phyloP scores from a whole-genome alignment of 257 asterid species.

The Solanum peruvianum region DNA sequence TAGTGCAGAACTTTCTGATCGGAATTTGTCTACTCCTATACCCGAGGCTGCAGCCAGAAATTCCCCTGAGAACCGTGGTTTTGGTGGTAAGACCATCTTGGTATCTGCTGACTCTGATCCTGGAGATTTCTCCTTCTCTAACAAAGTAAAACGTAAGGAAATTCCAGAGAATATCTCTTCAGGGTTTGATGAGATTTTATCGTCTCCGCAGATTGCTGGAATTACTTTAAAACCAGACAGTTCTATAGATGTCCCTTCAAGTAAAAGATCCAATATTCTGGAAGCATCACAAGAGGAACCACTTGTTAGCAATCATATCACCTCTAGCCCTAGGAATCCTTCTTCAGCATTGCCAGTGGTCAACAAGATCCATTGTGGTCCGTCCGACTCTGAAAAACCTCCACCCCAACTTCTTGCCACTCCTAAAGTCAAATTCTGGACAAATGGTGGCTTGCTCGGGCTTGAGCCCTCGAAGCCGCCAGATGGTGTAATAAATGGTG shows the following conservation, averaged over 20 bases:
- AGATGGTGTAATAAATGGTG: slow-evolving; percentile 30
- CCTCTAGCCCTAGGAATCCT: slow-evolving; percentile 16
- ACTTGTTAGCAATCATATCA: slow-evolving; percentile 14
- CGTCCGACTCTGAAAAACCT: slow-evolving; percentile 27
- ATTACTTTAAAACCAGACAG: slow-evolving; percentile 14
- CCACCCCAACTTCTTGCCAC: slow-evolving; percentile 39
- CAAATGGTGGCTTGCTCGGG: slow-evolving; percentile 95
- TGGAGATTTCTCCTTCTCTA: neutral
- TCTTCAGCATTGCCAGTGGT: slow-evolving; percentile 8
- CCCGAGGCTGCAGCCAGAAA: neutral
- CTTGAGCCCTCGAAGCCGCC: slow-evolving; percentile 98
- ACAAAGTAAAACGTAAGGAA: neutral
- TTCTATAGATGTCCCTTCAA: slow-evolving; percentile 15
- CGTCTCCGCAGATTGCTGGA: slow-evolving; percentile 26
- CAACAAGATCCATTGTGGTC: slow-evolving; percentile 19
- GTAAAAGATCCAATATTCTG: slow-evolving; percentile 12
- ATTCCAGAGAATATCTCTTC: slow-evolving; percentile 5
- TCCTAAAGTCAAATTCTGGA: slow-evolving; percentile 65
- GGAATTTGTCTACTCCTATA: neutral
- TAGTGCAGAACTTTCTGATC: neutral
- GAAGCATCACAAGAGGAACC: slow-evolving; percentile 23
- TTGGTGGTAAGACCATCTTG: neutral
- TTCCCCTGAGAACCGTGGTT: neutral
- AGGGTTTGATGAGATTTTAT: slow-evolving; percentile 15
- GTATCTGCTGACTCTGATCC: slow-evolving; percentile 5